Percentiles rank a stretch among this genome's conserved stretches.
These are phyloP conservation scores for Lodderomyces jiufengensis DNA, from an alignment of 1,139 yeast species.

Conservation along the genomic window DNA sequence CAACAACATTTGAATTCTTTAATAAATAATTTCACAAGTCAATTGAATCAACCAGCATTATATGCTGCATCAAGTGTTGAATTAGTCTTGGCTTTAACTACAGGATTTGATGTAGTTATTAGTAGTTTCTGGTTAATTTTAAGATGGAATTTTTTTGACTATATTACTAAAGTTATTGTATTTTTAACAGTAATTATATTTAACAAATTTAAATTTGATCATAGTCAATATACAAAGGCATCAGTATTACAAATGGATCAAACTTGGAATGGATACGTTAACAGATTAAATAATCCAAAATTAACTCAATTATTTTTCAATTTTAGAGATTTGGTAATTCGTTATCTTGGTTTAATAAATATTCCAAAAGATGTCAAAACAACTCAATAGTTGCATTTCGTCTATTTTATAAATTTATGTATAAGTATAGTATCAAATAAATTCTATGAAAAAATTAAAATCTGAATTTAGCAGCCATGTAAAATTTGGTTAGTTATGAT, in stretches of 20 bases:
- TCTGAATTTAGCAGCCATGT: too few species aligned
- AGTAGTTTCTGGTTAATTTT: constrained; percentile 19
- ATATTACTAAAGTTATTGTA: constrained; percentile 17
- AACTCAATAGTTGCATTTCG: too few species aligned
- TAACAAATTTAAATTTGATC: constrained; percentile 43
- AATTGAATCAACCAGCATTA: constrained; percentile 45
- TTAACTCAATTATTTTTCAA: constrained; percentile 8
- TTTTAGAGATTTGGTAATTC: background rate
- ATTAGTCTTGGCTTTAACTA: constrained; percentile 19
- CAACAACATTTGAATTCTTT: constrained; percentile 21
- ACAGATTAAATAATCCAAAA: constrained; percentile 21
- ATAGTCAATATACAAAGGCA: constrained; percentile 39
- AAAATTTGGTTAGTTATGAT: too few species aligned
- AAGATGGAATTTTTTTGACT: constrained; percentile 17
- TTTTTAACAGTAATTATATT: constrained; percentile 35
- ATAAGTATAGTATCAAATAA: too few species aligned
- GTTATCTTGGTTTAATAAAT: constrained; percentile 6
- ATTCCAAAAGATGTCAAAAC: constrained; percentile 10
- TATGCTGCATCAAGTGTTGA: constrained; percentile 48
- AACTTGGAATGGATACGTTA: constrained; percentile 24
- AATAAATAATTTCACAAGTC: constrained; percentile 34
- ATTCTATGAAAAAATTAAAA: too few species aligned
- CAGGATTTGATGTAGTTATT: constrained; percentile 13
- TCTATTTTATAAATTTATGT: too few species aligned
- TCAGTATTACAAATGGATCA: constrained; percentile 40